Base-by-base conservation (phyloP, 176 grass and related monocot species). In the Oryza punctata region DNA sequence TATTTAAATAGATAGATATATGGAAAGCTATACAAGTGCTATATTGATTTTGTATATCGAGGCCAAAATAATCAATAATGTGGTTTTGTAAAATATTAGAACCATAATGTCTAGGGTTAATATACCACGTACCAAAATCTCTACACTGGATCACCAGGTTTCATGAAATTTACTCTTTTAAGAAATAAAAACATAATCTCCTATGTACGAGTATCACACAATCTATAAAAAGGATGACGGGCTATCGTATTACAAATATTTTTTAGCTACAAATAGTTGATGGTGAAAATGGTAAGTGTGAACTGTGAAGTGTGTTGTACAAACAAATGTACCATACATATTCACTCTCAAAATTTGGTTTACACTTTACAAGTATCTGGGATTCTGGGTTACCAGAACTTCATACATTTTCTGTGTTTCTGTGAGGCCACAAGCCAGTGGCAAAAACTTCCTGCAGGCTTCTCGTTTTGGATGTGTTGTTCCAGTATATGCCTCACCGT, bases 381-480 rank as follows among this genome's bases (percentile, higher is more conserved):
- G 4, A 23, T 38, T 21, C 49, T 54, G 16, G 66, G 32, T 7
- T 40, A 11, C 33, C 18, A 69, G 18, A 72, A 80, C 15, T 25
- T 81, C 6, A 82, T 59, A 73, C 28, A 73, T 78, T 82, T 81
- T n/a, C 1, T 66, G 38, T 68, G 67, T 35, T 54, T 59, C 54
- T 19, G 18, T 57, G 50, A 70, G 21, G 25, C 30, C 78, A 32
- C 78, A 24, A 10, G 18, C 10, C 11, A 59, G 54, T 5, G 18
- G 59, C 79, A 80, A 54, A 52, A 77, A 19, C 54, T 46, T 40
- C 43, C 3, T 12, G 16, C 32, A 10, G 60, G 45, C 29, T 44
- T 43, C 24, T 85, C 0, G 1, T 54, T 63, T 80, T 32, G 65
- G 78, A 19, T 52, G n/a, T 66, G 63, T 40, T 72, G 68, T 41